Conservation (phyloP, 176 grass and related monocot species). For the Canna indica region DNA sequence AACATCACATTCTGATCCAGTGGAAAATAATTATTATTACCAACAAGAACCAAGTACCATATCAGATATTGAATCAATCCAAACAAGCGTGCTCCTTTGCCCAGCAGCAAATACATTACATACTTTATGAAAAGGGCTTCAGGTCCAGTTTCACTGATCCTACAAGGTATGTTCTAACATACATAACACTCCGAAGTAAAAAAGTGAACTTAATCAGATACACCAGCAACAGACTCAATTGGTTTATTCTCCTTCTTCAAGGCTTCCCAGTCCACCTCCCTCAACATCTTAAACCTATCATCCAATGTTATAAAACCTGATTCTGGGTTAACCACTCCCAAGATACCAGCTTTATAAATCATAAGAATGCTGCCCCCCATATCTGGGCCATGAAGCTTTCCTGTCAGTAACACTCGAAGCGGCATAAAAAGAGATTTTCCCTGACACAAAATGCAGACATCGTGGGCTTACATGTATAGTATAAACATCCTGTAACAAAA, state of each 20-base stretch:
- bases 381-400: slow-evolving; percentile 83
- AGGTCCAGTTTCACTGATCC: no score
- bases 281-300: slow-evolving; percentile 64
- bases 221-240: background rate
- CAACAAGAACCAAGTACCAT: no score
- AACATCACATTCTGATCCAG: no score
- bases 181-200: background rate
- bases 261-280: slow-evolving; percentile 55
- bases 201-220: background rate
- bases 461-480: background rate
- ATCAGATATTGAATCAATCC: no score
- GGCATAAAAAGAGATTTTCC: slow-evolving; percentile 79
- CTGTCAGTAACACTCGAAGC: slow-evolving; percentile 62
- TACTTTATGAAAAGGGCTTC: no score
- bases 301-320: slow-evolving; percentile 55
- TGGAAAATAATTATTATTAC: no score
- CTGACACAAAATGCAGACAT: slow-evolving; percentile 27
- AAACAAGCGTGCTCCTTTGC: no score
- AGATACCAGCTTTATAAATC: slow-evolving; percentile 66
- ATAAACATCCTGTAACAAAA: background rate
- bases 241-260: slow-evolving; percentile 31
- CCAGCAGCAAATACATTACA: no score
- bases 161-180: background rate
- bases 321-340: slow-evolving; percentile 38
- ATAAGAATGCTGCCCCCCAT: slow-evolving; percentile 59